These are phyloP conservation scores for Saccharomyces mikatae DNA, from an alignment of 805 yeast species.

Conservation along the genomic window DNA sequence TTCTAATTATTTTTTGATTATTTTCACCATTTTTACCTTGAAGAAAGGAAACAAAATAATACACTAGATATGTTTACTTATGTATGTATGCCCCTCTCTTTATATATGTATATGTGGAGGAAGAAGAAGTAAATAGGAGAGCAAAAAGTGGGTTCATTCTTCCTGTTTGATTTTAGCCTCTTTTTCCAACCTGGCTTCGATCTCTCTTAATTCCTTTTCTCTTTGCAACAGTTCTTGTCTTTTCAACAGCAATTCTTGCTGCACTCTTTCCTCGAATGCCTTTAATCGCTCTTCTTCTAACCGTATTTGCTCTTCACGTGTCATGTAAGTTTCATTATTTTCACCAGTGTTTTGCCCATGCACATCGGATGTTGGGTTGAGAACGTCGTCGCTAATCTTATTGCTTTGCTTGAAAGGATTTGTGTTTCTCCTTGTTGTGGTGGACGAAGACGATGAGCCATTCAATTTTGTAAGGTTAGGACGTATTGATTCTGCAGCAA, in stretches of 20 bases:
- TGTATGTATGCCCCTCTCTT: not conserved
- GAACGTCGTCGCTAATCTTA: not conserved
- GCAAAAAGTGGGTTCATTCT: not conserved
- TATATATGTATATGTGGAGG: not conserved
- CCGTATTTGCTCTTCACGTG: constrained; percentile 83
- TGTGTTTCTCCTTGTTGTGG: not conserved
- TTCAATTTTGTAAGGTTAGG: not conserved
- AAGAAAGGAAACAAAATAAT: not conserved
- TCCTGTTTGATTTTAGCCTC: constrained; percentile 39
- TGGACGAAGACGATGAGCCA: not conserved
- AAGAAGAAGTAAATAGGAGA: not conserved
- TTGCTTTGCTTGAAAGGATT: not conserved
- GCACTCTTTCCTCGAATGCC: constrained; percentile 82
- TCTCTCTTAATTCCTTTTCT: constrained; percentile 76
- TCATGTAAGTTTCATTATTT: constrained; percentile 39
- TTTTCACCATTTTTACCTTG: not conserved
- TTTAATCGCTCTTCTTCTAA: constrained; percentile 82
- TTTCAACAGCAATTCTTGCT: constrained; percentile 73
- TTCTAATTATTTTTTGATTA: not conserved
- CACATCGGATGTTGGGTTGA: constrained; percentile 7
- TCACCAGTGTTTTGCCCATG: constrained; percentile 11
- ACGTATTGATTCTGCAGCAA: constrained; percentile 20
- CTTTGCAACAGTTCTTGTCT: constrained; percentile 76
- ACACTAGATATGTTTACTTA: not conserved
- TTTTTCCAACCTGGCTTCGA: constrained; percentile 59